Base-by-base conservation (phyloP, 2,329 filamentous ascomycete species). In the Macroventuria anomochaeta region DNA sequence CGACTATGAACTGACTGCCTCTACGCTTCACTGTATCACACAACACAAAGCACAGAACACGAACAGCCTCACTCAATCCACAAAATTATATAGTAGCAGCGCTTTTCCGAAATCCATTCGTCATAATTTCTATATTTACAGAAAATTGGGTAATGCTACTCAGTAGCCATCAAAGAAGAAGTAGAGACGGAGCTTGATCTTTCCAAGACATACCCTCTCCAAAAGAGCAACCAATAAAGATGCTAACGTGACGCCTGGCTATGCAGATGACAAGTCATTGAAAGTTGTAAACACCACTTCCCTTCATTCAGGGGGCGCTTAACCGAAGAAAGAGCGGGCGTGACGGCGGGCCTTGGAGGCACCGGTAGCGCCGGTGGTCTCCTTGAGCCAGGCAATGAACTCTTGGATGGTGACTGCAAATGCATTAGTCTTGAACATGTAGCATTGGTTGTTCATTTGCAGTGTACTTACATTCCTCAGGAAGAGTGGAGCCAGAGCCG, bases 261-360 rank as follows among this genome's bases (percentile, higher is more conserved):
- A 55, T 55, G 55, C 42, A 56, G 46, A 53, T 38, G 48, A 33
- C 31, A 49, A n/a, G 37, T 53, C 43, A 21, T 37, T 33, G 11
- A 21, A 36, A 43, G 26, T 15, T 53, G 52, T 8, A n/a, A n/a
- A n/a, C n/a, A n/a, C n/a, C n/a, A n/a, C n/a, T n/a, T n/a, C n/a
- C n/a, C n/a, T n/a, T n/a, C n/a, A n/a, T n/a, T 73, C 73, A 40
- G 59, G 23, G 40, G 59, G 25, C 15, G 69, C 71, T 58, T 78
- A 80, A 46, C 21, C 42, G 29, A 68, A 61, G 25, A 73, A 76
- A 21, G 74, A 53, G 31, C 78, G 79, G 17, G 67, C 73, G 59
- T 70, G 79, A 46, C 66, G 67, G 57, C 62, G 59, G 44, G 60
- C 58, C 49, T 63, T 60, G 43, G 58, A 54, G 32, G 59, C 60